These are phyloP conservation scores for Cinnamomum micranthum DNA, from an alignment of 164 flowering plant species.

Conservation along the genomic window DNA sequence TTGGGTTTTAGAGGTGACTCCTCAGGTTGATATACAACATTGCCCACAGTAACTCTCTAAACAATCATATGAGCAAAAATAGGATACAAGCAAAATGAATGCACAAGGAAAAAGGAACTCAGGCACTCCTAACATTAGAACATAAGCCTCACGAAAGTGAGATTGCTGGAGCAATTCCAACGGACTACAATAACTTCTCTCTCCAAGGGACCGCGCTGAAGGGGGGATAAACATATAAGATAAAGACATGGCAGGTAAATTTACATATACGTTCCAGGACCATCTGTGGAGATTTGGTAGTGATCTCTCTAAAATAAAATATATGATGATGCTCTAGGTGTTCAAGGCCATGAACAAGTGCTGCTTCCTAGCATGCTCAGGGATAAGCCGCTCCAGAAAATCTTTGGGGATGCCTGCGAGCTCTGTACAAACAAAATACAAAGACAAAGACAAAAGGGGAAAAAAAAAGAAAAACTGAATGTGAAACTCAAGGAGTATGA, in stretches of 20 bases:
- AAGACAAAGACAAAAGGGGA: background rate
- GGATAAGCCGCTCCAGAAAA: slow-evolving; percentile 57
- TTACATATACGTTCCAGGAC: slow-evolving; percentile 3
- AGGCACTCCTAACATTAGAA: slow-evolving; percentile 1
- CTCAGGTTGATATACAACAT: too few relatives aligned
- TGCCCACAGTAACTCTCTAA: too few relatives aligned
- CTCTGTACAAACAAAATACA: slow-evolving; percentile 36
- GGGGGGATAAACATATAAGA: background rate
- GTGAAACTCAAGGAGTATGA: background rate
- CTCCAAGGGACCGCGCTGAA: background rate
- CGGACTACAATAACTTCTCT: background rate
- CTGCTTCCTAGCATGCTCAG: slow-evolving; percentile 91
- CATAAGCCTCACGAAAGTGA: background rate
- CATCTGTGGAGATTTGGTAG: background rate
- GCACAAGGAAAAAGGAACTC: background rate
- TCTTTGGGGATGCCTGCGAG: slow-evolving; percentile 67
- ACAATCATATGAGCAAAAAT: too few relatives aligned
- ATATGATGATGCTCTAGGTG: slow-evolving; percentile 23
- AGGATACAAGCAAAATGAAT: too few relatives aligned
- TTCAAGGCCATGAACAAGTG: slow-evolving; percentile 90
- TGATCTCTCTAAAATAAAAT: background rate
- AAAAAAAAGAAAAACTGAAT: background rate
- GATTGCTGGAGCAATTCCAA: background rate
- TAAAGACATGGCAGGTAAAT: background rate
- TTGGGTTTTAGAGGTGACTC: too few relatives aligned